These are phyloP conservation scores for Saturnispora mendoncae DNA, from an alignment of 805 yeast species.

Conservation along the genomic window DNA sequence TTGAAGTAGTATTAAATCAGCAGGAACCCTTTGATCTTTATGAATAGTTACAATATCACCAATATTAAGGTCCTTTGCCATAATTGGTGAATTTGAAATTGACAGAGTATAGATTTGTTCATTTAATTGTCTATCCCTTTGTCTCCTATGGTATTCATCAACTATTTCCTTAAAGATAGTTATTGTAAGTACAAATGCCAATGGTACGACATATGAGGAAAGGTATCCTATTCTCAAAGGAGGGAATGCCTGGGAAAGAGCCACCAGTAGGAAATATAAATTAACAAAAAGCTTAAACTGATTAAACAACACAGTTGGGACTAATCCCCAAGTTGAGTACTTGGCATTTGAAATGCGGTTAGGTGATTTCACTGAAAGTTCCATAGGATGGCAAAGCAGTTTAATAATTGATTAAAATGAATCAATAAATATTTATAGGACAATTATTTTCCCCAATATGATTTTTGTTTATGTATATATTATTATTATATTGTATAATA, in stretches of 20 bases:
- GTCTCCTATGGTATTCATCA: slow-evolving; percentile 85
- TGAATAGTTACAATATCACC: slow-evolving; percentile 78
- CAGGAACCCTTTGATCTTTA: slow-evolving; percentile 85
- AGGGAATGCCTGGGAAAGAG: slow-evolving; percentile 87
- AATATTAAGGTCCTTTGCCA: slow-evolving; percentile 59
- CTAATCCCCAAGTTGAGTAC: slow-evolving; percentile 77
- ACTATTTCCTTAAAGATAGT: slow-evolving; percentile 95
- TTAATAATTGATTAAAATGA: too few species aligned
- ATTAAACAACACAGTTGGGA: slow-evolving; percentile 84
- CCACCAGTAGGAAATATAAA: slow-evolving; percentile 83
- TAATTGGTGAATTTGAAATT: slow-evolving; percentile 35
- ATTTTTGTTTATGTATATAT: too few species aligned
- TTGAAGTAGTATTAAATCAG: slow-evolving; percentile 80
- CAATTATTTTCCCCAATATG: too few species aligned
- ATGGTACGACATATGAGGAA: slow-evolving; percentile 87
- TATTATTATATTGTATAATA: too few species aligned
- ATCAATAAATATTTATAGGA: too few species aligned
- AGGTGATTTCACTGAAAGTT: slow-evolving; percentile 21
- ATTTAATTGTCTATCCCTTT: slow-evolving; percentile 86
- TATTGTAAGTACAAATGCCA: slow-evolving; percentile 83
- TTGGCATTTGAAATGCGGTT: slow-evolving; percentile 92
- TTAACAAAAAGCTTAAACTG: slow-evolving; percentile 97
- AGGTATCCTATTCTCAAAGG: slow-evolving; percentile 86
- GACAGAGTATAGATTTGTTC: slow-evolving; percentile 72
- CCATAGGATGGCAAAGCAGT: background rate